Conservation (phyloP, 1,139 yeast genomes). For the Saccharomycopsis crataegensis region DNA sequence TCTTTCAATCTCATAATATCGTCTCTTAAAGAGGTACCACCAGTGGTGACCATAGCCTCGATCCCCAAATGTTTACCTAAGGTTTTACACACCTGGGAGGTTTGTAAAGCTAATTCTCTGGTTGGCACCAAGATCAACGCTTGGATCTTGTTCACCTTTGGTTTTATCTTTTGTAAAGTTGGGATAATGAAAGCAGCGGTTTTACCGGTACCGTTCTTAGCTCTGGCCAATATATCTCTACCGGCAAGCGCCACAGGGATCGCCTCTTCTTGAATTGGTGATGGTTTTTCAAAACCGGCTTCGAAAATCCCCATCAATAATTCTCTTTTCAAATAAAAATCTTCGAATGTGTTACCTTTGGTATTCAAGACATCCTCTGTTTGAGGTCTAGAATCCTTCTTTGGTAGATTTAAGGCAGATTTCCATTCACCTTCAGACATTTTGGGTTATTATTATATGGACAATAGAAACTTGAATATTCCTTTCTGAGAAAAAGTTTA, state of each 20-base stretch:
- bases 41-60: constrained; percentile 97
- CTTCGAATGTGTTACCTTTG: constrained; percentile 88
- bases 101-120: constrained; percentile 92
- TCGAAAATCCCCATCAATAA: constrained; percentile 97
- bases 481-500: too few species aligned
- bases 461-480: too few species aligned
- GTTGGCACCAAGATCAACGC: constrained; percentile 88
- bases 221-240: constrained; percentile 93
- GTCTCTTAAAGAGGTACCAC: constrained; percentile 92
- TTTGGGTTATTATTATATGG: too few species aligned
- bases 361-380: constrained; percentile 94
- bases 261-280: constrained; percentile 97
- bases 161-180: constrained; percentile 74
- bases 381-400: constrained; percentile 84
- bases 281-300: constrained; percentile 97
- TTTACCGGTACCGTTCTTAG: constrained; percentile 97
- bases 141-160: constrained; percentile 79
- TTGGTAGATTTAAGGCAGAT: constrained; percentile 63
- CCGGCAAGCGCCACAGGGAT: constrained; percentile 95
- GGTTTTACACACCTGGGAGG: constrained; percentile 96
- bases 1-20: constrained; percentile 91
- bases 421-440: constrained; percentile 66
- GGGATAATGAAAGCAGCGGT: constrained; percentile 96
- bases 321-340: constrained; percentile 84
- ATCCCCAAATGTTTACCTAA: constrained; percentile 89